Conservation (phyloP, 169 alveolate species). For the Sarcocystis neurona region DNA sequence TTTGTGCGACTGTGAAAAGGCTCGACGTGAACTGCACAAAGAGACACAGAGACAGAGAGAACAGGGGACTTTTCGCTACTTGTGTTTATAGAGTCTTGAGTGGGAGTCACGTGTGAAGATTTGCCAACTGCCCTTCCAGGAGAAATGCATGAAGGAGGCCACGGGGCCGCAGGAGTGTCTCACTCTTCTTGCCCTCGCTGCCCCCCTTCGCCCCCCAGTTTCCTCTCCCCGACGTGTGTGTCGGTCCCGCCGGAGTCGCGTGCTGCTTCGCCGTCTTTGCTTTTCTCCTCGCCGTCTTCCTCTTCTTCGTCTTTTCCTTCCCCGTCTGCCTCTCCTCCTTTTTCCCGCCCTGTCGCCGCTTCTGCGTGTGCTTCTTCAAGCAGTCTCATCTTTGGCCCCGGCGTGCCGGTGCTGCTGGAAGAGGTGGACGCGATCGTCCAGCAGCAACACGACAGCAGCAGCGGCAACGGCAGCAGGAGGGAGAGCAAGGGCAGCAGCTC, state of each 20-base stretch:
- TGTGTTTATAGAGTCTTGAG: too few relatives aligned
- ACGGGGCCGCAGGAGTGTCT: too few relatives aligned
- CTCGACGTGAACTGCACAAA: too few relatives aligned
- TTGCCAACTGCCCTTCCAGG: too few relatives aligned
- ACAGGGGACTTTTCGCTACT: too few relatives aligned
- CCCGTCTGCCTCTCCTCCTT: neutral
- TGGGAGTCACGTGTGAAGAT: too few relatives aligned
- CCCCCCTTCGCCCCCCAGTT: neutral
- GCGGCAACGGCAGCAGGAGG: too few relatives aligned
- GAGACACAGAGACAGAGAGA: too few relatives aligned
- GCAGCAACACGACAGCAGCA: too few relatives aligned
- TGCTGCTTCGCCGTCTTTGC: neutral
- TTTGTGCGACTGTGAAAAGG: too few relatives aligned
- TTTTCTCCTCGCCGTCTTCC: neutral
- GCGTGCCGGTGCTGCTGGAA: conserved; percentile 19
- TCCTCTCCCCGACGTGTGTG: neutral
- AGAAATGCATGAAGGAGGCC: too few relatives aligned
- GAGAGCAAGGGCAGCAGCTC: too few relatives aligned
- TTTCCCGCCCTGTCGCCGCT: neutral
- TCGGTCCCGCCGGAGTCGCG: neutral
- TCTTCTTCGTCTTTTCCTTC: neutral
- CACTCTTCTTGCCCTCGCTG: neutral
- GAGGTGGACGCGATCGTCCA: neutral
- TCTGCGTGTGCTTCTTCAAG: neutral
- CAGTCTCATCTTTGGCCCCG: neutral